These are phyloP conservation scores for Trichophyton mentagrophytes DNA, from an alignment of 2,329 filamentous ascomycete species.

Conservation along the genomic window DNA sequence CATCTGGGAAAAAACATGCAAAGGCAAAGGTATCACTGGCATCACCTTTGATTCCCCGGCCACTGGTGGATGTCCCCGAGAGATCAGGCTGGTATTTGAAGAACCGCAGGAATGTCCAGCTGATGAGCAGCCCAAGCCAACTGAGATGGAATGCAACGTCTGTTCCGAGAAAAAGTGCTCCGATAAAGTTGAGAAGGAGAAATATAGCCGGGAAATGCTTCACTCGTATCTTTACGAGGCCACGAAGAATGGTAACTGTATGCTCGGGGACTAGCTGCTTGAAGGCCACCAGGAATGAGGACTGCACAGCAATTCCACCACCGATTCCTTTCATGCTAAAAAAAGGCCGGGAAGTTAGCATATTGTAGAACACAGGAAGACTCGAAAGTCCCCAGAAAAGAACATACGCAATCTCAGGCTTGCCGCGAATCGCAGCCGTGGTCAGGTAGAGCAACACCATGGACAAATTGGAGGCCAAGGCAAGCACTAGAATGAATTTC, in stretches of 20 bases:
- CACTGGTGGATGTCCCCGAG: slow-evolving; percentile 41
- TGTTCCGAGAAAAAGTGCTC: slow-evolving; percentile 52
- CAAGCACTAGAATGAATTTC: slow-evolving; percentile 70
- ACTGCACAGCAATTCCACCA: slow-evolving; percentile 79
- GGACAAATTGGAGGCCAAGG: slow-evolving; percentile 67
- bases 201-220: slow-evolving; percentile 67
- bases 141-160: slow-evolving; percentile 68
- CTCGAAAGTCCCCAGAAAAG: background rate
- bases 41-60: slow-evolving; percentile 61
- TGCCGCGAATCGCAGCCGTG: slow-evolving; percentile 53
- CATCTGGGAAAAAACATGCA: slow-evolving; percentile 84
- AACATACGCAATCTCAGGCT: slow-evolving; percentile 27
- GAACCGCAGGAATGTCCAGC: slow-evolving; percentile 94
- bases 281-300: slow-evolving; percentile 88
- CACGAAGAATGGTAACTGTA: slow-evolving; percentile 85
- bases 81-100: slow-evolving; percentile 57
- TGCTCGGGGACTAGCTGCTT: slow-evolving; percentile 96
- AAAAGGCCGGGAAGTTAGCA: background rate
- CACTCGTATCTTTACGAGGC: slow-evolving; percentile 77
- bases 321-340: slow-evolving; percentile 66
- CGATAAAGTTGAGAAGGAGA: slow-evolving; percentile 56
- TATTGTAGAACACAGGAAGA: background rate
- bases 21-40: slow-evolving; percentile 95
- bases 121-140: slow-evolving; percentile 67
- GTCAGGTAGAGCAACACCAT: slow-evolving; percentile 60